Percentiles rank a stretch among this genome's conserved stretches.
phyloP scores from a whole-genome alignment of 1,284 basidiomycete species.

The Albatrellus sp. region DNA sequence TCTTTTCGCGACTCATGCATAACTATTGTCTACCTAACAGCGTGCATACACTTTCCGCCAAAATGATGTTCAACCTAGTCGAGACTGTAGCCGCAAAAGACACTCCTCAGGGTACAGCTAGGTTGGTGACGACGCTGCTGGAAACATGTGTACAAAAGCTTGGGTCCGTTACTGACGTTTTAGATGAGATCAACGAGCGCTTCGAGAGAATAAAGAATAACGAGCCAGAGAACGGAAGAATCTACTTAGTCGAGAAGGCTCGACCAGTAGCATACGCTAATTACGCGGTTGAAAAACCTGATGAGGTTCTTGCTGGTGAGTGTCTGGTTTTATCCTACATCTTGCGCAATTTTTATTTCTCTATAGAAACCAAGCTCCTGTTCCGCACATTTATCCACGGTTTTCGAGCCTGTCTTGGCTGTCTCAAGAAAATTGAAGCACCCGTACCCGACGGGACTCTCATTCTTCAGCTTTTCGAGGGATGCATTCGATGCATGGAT shows the following conservation, averaged over 20 bases:
- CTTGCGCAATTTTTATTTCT: not conserved
- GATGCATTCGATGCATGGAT: conserved; percentile 75
- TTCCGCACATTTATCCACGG: conserved; percentile 87
- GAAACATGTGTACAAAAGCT: conserved; percentile 84
- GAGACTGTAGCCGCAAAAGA: conserved; percentile 77
- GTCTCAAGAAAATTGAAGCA: conserved; percentile 72
- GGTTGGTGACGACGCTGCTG: conserved; percentile 65
- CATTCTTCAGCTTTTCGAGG: conserved; percentile 81
- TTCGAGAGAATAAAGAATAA: conserved; percentile 38
- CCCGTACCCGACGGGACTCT: conserved; percentile 78
- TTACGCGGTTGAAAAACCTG: conserved; percentile 67
- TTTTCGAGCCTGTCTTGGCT: conserved; percentile 73
- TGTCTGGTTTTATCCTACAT: not conserved
- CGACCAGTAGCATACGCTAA: conserved; percentile 67
- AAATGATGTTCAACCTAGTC: conserved; percentile 84
- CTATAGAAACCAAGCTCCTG: conserved; percentile 70
- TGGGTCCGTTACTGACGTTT: conserved; percentile 64
- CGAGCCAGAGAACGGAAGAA: conserved; percentile 30
- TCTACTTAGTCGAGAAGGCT: conserved; percentile 61
- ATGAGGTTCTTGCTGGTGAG: conserved; percentile 62
- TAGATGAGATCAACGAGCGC: conserved; percentile 41
- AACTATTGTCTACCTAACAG: conserved; percentile 75
- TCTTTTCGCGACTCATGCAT: conserved; percentile 85
- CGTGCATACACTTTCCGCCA: conserved; percentile 87
- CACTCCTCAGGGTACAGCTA: conserved; percentile 51